Conservation (phyloP, 78 protist species). For the Dictyostelium citrinum region DNA sequence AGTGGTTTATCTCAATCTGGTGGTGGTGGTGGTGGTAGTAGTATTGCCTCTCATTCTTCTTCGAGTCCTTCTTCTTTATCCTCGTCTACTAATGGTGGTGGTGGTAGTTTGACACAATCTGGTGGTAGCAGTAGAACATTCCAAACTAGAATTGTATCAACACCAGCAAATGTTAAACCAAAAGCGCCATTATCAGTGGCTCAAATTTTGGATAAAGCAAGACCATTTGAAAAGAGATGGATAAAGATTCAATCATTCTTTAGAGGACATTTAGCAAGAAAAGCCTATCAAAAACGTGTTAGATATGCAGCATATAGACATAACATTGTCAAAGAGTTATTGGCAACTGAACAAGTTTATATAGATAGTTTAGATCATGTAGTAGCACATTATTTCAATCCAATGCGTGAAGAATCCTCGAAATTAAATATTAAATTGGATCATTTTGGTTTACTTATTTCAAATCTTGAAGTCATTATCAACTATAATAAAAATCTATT, state of each 20-base stretch:
- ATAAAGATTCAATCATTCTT: slow-evolving; percentile 46
- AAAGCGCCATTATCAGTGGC: slow-evolving; percentile 16
- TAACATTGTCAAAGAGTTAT: slow-evolving; percentile 47
- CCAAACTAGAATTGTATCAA: neutral
- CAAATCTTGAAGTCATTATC: slow-evolving; percentile 61
- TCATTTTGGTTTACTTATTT: slow-evolving; percentile 22
- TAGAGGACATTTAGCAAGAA: slow-evolving; percentile 58
- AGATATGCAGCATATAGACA: slow-evolving; percentile 64
- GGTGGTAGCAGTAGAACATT: neutral
- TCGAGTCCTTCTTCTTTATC: neutral
- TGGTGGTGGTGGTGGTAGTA: neutral
- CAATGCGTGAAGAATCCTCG: slow-evolving; percentile 27
- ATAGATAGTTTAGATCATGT: slow-evolving; percentile 31
- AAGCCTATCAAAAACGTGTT: slow-evolving; percentile 4
- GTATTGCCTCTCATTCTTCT: neutral
- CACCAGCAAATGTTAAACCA: neutral
- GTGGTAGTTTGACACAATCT: neutral
- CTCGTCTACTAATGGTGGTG: neutral
- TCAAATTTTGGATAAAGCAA: slow-evolving; percentile 35
- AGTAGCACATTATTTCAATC: slow-evolving; percentile 21
- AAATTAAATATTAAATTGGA: slow-evolving; percentile 54
- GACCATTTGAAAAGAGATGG: slow-evolving; percentile 56
- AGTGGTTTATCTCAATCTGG: neutral
- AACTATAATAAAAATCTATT: slow-evolving; percentile 41
- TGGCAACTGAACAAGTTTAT: slow-evolving; percentile 51